phyloP scores from a whole-genome alignment of 140 eudicot species.

The Bidens hawaiensis region DNA sequence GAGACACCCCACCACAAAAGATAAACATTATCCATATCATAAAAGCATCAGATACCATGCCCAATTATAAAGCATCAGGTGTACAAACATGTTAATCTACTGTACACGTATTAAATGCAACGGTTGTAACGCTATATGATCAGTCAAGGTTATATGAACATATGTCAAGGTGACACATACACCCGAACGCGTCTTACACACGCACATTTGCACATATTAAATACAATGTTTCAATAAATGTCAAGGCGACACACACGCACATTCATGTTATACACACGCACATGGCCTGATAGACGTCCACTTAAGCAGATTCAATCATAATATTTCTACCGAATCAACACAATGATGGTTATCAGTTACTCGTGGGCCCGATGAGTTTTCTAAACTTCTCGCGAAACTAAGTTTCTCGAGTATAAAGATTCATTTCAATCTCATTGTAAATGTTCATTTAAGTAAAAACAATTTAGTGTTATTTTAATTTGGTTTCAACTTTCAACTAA shows the following conservation, averaged over 20 bases:
- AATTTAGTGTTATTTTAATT: neutral
- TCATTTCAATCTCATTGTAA: no score
- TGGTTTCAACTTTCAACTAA: neutral
- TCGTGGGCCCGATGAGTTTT: no score
- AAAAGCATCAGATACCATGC: slow-evolving; percentile 37
- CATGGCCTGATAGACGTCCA: neutral
- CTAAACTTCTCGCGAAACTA: no score
- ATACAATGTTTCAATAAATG: neutral
- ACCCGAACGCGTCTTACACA: neutral
- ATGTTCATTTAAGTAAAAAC: no score
- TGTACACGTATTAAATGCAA: neutral
- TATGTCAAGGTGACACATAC: slow-evolving; percentile 3
- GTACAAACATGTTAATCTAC: slow-evolving; percentile 6
- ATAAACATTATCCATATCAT: slow-evolving; percentile 22
- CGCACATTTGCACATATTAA: slow-evolving; percentile 16
- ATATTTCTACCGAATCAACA: neutral
- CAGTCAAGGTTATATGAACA: neutral
- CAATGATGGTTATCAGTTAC: slow-evolving; percentile 4
- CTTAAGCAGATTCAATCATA: slow-evolving; percentile 1
- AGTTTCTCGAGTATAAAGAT: no score
- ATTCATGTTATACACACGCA: neutral
- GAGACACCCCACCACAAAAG: slow-evolving; percentile 29
- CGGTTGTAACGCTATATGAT: neutral
- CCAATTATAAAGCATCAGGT: slow-evolving; percentile 8
- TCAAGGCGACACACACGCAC: neutral